Evolutionary conservation across 352 stramenopile genomes (phyloP).

Genomic region (Phytophthora tubulina): DNA sequence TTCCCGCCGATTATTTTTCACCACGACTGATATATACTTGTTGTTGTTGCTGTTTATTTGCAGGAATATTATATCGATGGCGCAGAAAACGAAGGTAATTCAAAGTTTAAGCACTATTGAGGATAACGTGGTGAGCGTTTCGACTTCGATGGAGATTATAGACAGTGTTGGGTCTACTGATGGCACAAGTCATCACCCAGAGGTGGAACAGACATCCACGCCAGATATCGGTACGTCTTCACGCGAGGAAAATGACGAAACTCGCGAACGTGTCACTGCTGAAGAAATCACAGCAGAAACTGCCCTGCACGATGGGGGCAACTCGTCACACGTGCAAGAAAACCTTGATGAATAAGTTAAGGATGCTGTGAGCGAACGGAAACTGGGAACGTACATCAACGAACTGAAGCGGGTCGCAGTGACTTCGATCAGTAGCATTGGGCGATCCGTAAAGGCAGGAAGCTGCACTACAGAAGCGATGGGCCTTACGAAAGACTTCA

Average conservation of each 20-base stretch:
- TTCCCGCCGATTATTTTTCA: too few species aligned
- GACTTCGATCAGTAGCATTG: background rate
- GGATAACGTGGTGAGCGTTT: background rate
- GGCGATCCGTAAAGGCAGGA: background rate
- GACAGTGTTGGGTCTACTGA: too few species aligned
- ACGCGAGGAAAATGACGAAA: too few species aligned
- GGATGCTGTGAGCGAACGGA: background rate
- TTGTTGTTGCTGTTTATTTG: background rate
- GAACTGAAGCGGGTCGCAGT: background rate
- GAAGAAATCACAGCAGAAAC: too few species aligned
- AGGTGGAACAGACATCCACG: too few species aligned
- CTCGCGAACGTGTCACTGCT: too few species aligned
- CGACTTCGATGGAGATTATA: too few species aligned
- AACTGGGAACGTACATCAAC: background rate
- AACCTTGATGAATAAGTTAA: background rate
- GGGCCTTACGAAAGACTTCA: background rate
- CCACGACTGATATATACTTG: too few species aligned
- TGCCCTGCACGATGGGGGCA: too few species aligned
- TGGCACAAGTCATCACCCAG: too few species aligned
- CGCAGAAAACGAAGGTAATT: background rate
- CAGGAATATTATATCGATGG: constrained; percentile 7
- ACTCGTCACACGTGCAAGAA: too few species aligned
- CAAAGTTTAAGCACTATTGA: background rate
- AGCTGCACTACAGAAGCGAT: constrained; percentile 7
- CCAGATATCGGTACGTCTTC: too few species aligned